Conservation (phyloP, 345 rosid species). For the Laguncularia racemosa region DNA sequence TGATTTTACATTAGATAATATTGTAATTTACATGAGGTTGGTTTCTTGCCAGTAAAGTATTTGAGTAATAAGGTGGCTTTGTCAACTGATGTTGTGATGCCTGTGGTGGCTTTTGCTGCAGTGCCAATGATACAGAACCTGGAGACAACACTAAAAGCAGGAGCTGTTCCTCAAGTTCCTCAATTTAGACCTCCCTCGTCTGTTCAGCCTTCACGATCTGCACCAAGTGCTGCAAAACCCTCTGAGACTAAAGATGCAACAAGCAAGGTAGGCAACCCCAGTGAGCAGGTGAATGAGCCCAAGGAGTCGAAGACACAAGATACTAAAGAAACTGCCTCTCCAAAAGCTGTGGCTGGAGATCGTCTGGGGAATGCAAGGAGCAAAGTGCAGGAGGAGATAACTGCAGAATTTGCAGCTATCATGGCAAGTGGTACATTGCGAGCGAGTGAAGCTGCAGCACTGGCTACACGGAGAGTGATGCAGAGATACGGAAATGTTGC, state of each 20-base stretch:
- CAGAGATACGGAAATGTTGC: conserved; percentile 68
- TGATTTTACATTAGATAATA: no score
- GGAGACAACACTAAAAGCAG: conserved; percentile 66
- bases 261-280: conserved; percentile 12
- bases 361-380: conserved; percentile 65
- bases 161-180: conserved; percentile 86
- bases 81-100: not conserved
- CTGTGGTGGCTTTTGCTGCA: conserved; percentile 13
- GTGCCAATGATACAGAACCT: conserved; percentile 97
- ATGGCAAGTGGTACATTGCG: conserved; percentile 83
- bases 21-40: no score
- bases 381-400: conserved; percentile 88
- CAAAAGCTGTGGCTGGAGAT: conserved; percentile 32
- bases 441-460: conserved; percentile 89
- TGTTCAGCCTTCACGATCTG: conserved; percentile 13
- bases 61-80: not conserved
- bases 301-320: conserved; percentile 1
- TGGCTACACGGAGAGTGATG: conserved; percentile 84
- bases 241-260: conserved; percentile 1
- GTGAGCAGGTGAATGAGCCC: conserved; percentile 11
- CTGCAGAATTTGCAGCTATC: conserved; percentile 57
- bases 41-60: no score
- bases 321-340: conserved; percentile 3
- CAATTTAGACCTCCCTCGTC: conserved; percentile 55
- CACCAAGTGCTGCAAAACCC: conserved; percentile 5